These are phyloP conservation scores for Ciborinia camelliae DNA, from an alignment of 2,329 filamentous ascomycete species.

Conservation along the genomic window DNA sequence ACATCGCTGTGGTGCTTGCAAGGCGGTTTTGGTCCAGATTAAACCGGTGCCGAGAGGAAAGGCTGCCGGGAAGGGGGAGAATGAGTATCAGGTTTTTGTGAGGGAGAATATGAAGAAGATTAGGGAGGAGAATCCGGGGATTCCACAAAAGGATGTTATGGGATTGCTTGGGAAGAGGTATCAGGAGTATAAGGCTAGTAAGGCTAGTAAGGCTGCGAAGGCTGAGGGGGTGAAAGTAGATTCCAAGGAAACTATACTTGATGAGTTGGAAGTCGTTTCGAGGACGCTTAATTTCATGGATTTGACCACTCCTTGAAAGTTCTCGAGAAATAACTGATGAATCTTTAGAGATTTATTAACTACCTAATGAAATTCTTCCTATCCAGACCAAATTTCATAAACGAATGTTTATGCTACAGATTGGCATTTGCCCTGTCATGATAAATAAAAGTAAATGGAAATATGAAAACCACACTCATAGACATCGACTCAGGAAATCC, in stretches of 20 bases:
- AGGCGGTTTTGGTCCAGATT: slow-evolving; percentile 66
- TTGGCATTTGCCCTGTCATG: not conserved
- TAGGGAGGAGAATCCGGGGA: slow-evolving; percentile 50
- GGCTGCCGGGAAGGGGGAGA: slow-evolving; percentile 32
- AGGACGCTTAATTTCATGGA: slow-evolving; percentile 37
- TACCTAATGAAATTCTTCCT: not conserved
- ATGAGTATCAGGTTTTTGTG: slow-evolving; percentile 57
- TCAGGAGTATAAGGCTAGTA: slow-evolving; percentile 48
- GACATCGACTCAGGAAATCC: not conserved
- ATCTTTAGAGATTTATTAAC: not conserved
- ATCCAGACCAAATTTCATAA: not conserved
- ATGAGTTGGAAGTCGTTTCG: slow-evolving; percentile 25
- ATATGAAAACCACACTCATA: not conserved
- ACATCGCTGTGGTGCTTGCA: slow-evolving; percentile 77
- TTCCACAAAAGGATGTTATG: slow-evolving; percentile 67
- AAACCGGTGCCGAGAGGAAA: slow-evolving; percentile 66
- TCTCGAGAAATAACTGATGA: not conserved
- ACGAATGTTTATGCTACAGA: not conserved
- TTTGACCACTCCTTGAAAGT: slow-evolving; percentile 32
- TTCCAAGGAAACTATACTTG: slow-evolving; percentile 21
- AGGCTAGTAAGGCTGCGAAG: slow-evolving; percentile 36
- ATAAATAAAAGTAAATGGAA: not conserved
- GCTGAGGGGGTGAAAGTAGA: not conserved
- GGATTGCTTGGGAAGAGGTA: slow-evolving; percentile 62
- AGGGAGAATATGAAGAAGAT: slow-evolving; percentile 65